phyloP scores from a whole-genome alignment of 1,139 yeast species.

The Candida freyschussii region DNA sequence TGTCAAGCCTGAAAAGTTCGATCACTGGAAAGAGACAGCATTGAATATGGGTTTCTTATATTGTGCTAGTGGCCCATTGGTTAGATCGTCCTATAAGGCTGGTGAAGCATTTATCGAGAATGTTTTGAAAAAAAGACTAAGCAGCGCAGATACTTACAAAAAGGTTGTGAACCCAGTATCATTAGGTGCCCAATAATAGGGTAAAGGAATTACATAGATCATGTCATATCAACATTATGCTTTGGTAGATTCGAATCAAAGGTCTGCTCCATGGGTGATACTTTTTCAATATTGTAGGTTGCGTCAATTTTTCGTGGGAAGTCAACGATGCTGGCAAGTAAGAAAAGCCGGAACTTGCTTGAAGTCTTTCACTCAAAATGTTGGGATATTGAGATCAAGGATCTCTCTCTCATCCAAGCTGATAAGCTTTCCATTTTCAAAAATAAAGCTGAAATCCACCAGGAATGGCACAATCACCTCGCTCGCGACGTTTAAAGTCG shows the following conservation, averaged over 20 bases:
- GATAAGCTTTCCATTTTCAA: constrained; percentile 46
- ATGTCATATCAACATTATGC: too few relatives aligned
- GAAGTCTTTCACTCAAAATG: constrained; percentile 20
- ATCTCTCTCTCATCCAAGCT: constrained; percentile 28
- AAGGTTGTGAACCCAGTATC: too few relatives aligned
- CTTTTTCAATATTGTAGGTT: too few relatives aligned
- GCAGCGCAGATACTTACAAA: too few relatives aligned
- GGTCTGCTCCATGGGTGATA: too few relatives aligned
- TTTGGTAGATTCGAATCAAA: too few relatives aligned
- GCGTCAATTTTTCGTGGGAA: too few relatives aligned
- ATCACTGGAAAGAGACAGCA: constrained; percentile 86
- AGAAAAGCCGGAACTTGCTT: too few relatives aligned
- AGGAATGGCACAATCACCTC: constrained; percentile 60
- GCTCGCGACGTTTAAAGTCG: constrained; percentile 70
- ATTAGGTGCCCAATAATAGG: too few relatives aligned
- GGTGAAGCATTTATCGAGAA: constrained; percentile 98
- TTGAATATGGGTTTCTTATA: constrained; percentile 83
- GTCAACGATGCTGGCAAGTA: too few relatives aligned
- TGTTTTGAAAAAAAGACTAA: constrained; percentile 77
- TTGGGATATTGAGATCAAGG: constrained; percentile 34
- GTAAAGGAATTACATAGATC: too few relatives aligned
- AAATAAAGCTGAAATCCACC: constrained; percentile 60
- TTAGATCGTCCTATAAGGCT: constrained; percentile 94
- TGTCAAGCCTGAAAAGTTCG: constrained; percentile 91
- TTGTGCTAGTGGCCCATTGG: constrained; percentile 97